A percentile compares a stretch with the other conserved stretches of the same genome.
Conservation (phyloP, 176 grass and related monocot species). For the Zizania latifolia region DNA sequence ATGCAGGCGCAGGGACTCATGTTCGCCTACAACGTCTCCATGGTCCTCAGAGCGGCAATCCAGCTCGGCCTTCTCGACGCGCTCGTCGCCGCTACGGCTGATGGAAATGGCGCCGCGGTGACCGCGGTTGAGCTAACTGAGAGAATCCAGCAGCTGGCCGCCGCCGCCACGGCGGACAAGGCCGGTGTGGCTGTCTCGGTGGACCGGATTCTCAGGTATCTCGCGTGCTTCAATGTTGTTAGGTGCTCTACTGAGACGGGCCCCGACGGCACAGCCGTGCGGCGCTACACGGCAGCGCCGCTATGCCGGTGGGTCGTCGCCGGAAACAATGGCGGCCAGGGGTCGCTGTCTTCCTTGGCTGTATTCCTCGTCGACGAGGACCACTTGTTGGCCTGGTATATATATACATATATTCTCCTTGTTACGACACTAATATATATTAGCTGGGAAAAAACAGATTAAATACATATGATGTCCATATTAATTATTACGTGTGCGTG, state of each 20-base stretch:
- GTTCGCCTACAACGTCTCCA: neutral
- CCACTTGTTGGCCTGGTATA: neutral
- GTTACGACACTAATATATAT: too few species aligned
- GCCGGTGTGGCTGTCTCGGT: neutral
- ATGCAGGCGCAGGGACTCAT: neutral
- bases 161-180: neutral
- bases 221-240: neutral
- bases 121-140: neutral
- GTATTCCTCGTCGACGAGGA: neutral
- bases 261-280: neutral
- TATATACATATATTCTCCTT: too few species aligned
- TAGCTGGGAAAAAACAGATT: too few species aligned
- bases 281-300: neutral
- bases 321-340: neutral
- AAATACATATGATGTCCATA: too few species aligned
- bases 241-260: neutral
- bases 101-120: neutral
- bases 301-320: neutral
- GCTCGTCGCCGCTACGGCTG: neutral
- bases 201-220: neutral
- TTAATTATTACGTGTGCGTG: neutral
- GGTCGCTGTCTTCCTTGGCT: neutral
- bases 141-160: neutral
- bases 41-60: constrained; percentile 20
- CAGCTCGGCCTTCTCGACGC: constrained; percentile 15